Evolutionary conservation across 352 stramenopile species (phyloP).

Genomic region (Phytophthora sp.): DNA sequence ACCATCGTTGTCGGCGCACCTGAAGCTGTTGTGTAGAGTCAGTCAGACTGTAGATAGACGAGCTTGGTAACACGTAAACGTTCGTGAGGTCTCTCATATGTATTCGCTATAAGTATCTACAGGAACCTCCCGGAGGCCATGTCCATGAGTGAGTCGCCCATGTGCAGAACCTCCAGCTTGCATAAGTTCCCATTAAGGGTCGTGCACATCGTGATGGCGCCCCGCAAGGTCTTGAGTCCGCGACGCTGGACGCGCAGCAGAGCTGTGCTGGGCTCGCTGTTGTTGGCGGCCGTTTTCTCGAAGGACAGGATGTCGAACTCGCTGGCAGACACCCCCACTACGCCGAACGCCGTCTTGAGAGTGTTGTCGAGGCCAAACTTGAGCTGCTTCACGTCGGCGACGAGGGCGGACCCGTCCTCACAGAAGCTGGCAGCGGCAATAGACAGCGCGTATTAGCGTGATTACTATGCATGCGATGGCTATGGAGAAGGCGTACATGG

Average conservation of each 20-base stretch:
- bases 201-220: constrained; percentile 79
- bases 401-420: constrained; percentile 46
- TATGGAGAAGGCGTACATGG: constrained; percentile 52
- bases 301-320: constrained; percentile 75
- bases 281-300: constrained; percentile 31
- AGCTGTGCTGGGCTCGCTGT: constrained; percentile 55
- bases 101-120: constrained; percentile 19
- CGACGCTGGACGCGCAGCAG: constrained; percentile 67
- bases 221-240: constrained; percentile 64
- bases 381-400: constrained; percentile 64
- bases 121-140: constrained; percentile 73
- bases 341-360: constrained; percentile 71
- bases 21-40: constrained; percentile 79
- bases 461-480: neutral
- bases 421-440: constrained; percentile 48
- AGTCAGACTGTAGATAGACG: constrained; percentile 12
- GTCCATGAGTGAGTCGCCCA: constrained; percentile 66
- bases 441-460: neutral
- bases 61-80: constrained; percentile 20
- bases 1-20: constrained; percentile 89
- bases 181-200: constrained; percentile 66
- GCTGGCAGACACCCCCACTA: constrained; percentile 59
- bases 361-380: constrained; percentile 80
- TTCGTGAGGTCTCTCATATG: constrained; percentile 13
- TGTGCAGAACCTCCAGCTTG: constrained; percentile 69